A percentile compares a stretch with the other conserved stretches of the same genome.
phyloP scores from a whole-genome alignment of 352 stramenopile species.

The Pythium guiyangense region DNA sequence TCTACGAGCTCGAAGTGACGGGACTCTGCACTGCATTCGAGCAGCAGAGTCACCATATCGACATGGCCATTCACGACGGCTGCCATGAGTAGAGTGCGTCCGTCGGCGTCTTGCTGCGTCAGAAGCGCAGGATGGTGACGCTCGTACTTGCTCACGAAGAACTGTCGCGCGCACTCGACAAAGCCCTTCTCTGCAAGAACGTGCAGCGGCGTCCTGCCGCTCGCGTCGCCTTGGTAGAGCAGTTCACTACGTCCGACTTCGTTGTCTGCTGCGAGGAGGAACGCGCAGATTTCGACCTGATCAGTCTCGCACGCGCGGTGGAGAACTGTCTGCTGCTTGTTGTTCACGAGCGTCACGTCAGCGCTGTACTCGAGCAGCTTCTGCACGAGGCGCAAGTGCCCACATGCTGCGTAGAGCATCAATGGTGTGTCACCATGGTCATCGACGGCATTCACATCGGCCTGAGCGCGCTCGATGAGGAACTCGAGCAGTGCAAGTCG shows the following conservation, averaged over 20 bases:
- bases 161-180: constrained; percentile 43
- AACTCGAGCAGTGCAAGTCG: constrained; percentile 53
- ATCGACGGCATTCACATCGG: constrained; percentile 41
- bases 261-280: constrained; percentile 20
- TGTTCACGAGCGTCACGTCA: constrained; percentile 22
- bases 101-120: constrained; percentile 18
- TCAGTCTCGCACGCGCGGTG: constrained; percentile 57
- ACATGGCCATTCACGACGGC: constrained; percentile 30
- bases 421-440: constrained; percentile 39
- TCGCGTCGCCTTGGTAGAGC: constrained; percentile 26
- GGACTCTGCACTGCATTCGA: constrained; percentile 16
- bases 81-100: constrained; percentile 33
- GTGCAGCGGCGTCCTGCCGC: constrained; percentile 40
- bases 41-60: constrained; percentile 25
- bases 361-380: constrained; percentile 24
- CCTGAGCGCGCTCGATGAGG: constrained; percentile 24
- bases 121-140: constrained; percentile 15
- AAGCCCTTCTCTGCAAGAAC: constrained; percentile 37
- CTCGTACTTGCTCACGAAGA: constrained; percentile 19
- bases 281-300: constrained; percentile 48
- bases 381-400: constrained; percentile 41
- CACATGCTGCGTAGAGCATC: constrained; percentile 48
- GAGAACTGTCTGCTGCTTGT: constrained; percentile 36
- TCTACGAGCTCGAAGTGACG: constrained; percentile 24
- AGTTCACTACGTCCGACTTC: background rate